Conservation (phyloP, 2,329 filamentous ascomycete species). For the Colletotrichum sp. region DNA sequence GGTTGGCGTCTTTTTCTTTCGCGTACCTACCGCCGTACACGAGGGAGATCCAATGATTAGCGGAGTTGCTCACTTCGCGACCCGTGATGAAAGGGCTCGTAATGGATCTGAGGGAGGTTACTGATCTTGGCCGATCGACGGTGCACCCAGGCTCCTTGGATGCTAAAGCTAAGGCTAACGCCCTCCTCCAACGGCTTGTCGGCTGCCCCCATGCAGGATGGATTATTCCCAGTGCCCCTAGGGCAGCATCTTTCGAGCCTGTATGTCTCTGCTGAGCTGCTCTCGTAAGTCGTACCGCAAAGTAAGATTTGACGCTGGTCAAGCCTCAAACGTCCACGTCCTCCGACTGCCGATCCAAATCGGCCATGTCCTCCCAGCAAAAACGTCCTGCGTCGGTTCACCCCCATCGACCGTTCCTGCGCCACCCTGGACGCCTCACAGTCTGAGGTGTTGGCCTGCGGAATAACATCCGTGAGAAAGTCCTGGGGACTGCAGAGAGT, state of each 20-base stretch:
- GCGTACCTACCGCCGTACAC: not conserved
- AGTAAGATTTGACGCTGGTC: not conserved
- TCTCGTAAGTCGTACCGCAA: not conserved
- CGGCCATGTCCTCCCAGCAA: not conserved
- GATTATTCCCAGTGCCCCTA: not conserved
- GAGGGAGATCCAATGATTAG: not conserved
- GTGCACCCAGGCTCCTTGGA: not conserved
- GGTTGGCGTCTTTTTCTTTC: not conserved
- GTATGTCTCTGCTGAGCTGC: not conserved
- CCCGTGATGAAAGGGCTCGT: not conserved
- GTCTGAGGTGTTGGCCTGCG: not conserved
- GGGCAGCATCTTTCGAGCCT: not conserved
- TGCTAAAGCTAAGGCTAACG: not conserved
- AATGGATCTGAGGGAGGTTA: not conserved
- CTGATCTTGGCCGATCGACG: not conserved
- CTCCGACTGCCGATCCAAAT: constrained; percentile 11
- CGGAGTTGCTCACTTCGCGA: not conserved
- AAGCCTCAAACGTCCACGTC: constrained; percentile 5
- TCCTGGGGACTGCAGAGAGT: not conserved
- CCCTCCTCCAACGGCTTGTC: not conserved
- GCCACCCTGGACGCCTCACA: not conserved
- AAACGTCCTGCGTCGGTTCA: not conserved
- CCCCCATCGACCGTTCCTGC: not conserved
- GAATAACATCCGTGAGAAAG: not conserved
- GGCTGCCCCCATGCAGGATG: not conserved